Conservation (phyloP, 2,329 filamentous ascomycete species). For the Colletotrichum musicola region DNA sequence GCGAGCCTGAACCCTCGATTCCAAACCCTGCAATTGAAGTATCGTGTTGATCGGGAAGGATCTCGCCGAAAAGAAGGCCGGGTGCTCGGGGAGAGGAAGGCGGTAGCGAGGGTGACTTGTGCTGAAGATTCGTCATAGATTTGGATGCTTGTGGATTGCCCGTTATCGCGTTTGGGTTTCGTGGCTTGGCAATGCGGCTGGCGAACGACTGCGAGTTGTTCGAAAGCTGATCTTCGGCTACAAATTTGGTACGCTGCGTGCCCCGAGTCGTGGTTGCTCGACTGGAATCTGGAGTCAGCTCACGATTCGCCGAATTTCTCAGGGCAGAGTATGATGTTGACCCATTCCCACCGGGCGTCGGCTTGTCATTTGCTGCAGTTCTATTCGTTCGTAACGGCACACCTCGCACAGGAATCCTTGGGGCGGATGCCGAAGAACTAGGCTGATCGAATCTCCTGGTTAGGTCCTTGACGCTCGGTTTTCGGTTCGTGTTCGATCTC, state of each 20-base stretch:
- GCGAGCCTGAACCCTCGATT: slow-evolving; percentile 61
- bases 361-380: slow-evolving; percentile 48
- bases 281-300: slow-evolving; percentile 44
- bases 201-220: slow-evolving; percentile 70
- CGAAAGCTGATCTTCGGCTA: slow-evolving; percentile 64
- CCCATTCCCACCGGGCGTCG: slow-evolving; percentile 36
- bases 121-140: slow-evolving; percentile 50
- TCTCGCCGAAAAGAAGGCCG: slow-evolving; percentile 80
- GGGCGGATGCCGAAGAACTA: slow-evolving; percentile 54
- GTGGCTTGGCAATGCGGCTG: slow-evolving; percentile 69
- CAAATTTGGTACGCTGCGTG: slow-evolving; percentile 60
- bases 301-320: slow-evolving; percentile 52
- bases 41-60: slow-evolving; percentile 71
- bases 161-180: slow-evolving; percentile 45
- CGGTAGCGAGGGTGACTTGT: slow-evolving; percentile 41
- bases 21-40: slow-evolving; percentile 69
- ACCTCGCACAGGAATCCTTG: slow-evolving; percentile 52
- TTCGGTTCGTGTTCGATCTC: slow-evolving; percentile 50
- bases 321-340: slow-evolving; percentile 56
- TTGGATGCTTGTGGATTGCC: slow-evolving; percentile 51
- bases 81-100: slow-evolving; percentile 53
- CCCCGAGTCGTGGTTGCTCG: slow-evolving; percentile 28
- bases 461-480: slow-evolving; percentile 84
- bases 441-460: slow-evolving; percentile 81
- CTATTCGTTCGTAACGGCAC: slow-evolving; percentile 52